Evolutionary conservation across 345 rosid genomes (phyloP).

Genomic region (Diplotaxis tenuifolia): DNA sequence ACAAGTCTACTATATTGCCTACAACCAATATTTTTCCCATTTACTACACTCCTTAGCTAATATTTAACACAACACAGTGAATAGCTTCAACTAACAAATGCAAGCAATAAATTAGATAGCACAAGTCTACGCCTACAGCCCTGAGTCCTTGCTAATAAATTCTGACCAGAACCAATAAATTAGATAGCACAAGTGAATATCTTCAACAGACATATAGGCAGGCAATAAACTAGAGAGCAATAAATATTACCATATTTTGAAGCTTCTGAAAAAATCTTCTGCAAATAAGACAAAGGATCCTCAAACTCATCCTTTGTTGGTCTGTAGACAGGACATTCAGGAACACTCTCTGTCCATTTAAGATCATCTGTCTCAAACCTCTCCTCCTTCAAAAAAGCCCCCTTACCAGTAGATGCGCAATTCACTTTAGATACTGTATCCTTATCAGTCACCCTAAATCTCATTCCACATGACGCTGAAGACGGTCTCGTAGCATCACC

Average conservation of each 20-base stretch:
- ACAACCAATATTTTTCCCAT: neutral
- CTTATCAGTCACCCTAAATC: slow-evolving; percentile 53
- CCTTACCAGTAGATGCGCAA: slow-evolving; percentile 43
- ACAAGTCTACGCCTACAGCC: neutral
- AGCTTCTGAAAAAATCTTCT: slow-evolving; percentile 93
- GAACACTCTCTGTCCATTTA: slow-evolving; percentile 85
- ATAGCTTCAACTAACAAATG: neutral
- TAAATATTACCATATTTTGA: slow-evolving; percentile 71
- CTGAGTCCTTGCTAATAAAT: neutral
- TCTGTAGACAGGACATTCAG: slow-evolving; percentile 88
- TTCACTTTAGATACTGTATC: slow-evolving; percentile 40
- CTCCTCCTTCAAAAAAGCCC: slow-evolving; percentile 57
- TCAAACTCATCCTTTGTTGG: slow-evolving; percentile 97
- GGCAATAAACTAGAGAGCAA: neutral
- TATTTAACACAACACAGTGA: neutral
- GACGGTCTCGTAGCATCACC: slow-evolving; percentile 73
- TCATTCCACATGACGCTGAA: slow-evolving; percentile 75
- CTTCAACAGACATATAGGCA: slow-evolving; percentile 9
- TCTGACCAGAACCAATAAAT: no score
- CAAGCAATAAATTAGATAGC: neutral
- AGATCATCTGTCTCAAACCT: slow-evolving; percentile 70
- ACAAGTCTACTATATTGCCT: neutral
- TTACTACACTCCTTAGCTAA: neutral
- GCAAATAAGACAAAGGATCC: slow-evolving; percentile 90
- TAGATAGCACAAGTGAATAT: neutral